These are phyloP conservation scores for Hansfordia pulvinata DNA, from an alignment of 2,329 filamentous ascomycete genomes.

Conservation along the genomic window DNA sequence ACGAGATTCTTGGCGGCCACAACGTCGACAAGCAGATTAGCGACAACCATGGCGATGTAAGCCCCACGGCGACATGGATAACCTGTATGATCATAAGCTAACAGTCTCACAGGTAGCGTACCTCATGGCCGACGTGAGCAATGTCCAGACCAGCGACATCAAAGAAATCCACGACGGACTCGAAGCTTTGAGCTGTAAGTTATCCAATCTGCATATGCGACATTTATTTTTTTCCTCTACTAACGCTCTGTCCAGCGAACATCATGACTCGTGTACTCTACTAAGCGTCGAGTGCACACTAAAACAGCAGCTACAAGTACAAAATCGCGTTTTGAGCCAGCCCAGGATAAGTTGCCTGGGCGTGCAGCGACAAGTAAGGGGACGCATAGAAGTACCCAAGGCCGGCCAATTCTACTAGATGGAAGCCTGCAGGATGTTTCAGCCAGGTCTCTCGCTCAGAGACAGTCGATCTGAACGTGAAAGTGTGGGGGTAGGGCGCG, in stretches of 20 bases:
- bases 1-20: constrained; percentile 86
- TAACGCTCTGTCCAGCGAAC: constrained; percentile 15
- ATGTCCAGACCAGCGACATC: constrained; percentile 68
- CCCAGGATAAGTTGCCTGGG: too few relatives aligned
- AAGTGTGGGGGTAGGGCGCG: too few relatives aligned
- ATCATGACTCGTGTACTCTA: constrained; percentile 25
- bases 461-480: too few relatives aligned
- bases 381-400: too few relatives aligned
- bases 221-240: too few relatives aligned
- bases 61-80: too few relatives aligned
- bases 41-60: constrained; percentile 79
- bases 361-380: too few relatives aligned
- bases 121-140: constrained; percentile 93
- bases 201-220: neutral
- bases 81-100: constrained; percentile 4
- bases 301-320: neutral
- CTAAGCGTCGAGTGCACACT: constrained; percentile 9
- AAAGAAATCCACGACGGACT: constrained; percentile 75
- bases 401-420: too few relatives aligned
- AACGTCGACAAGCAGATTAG: constrained; percentile 99
- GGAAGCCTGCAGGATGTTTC: too few relatives aligned
- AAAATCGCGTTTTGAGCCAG: too few relatives aligned
- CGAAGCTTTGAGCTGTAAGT: constrained; percentile 67
- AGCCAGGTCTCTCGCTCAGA: too few relatives aligned
- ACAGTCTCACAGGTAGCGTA: constrained; percentile 55